Evolutionary conservation across 805 yeast species (phyloP).

Genomic region (Scheffersomyces coipomensis): DNA sequence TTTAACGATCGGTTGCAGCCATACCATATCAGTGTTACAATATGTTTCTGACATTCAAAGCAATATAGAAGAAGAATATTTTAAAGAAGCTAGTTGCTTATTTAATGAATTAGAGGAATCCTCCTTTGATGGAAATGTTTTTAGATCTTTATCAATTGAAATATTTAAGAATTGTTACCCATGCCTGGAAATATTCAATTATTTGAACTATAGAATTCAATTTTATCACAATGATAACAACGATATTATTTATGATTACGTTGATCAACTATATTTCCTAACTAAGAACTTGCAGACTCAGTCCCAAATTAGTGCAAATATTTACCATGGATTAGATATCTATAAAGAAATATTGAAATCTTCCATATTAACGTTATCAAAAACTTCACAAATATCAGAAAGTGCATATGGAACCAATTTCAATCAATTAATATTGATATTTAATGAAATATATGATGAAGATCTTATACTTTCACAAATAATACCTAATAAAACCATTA

Average conservation of each 20-base stretch:
- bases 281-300: background rate
- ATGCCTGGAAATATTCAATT: background rate
- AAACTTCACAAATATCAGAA: background rate
- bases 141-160: background rate
- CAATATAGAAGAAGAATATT: background rate
- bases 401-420: background rate
- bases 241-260: background rate
- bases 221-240: background rate
- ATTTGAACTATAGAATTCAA: background rate
- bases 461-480: background rate
- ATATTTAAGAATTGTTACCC: background rate
- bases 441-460: background rate
- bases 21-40: background rate
- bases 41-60: background rate
- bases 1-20: slow-evolving; percentile 1
- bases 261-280: background rate
- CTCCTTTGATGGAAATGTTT: background rate
- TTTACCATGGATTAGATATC: background rate
- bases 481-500: background rate
- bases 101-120: background rate
- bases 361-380: background rate
- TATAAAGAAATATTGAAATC: background rate
- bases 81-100: background rate
- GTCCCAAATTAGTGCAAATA: background rate
- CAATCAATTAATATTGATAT: background rate